Conservation (phyloP, 1,284 basidiomycete genomes). For the Puccinia coronata region DNA sequence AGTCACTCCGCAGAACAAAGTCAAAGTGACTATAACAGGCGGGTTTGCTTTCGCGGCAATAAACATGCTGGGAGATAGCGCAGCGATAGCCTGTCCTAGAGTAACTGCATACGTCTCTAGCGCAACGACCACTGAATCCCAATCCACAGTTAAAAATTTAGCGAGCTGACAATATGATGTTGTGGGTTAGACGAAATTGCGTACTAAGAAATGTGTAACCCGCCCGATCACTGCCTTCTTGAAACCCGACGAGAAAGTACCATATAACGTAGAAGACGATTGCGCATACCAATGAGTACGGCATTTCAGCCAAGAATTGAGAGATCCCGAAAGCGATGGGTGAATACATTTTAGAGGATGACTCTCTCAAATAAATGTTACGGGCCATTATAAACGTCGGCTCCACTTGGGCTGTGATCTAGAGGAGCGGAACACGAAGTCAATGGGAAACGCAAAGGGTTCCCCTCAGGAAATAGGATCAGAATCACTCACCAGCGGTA, state of each 20-base stretch:
- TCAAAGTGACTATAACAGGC: slow-evolving; percentile 7
- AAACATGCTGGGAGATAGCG: slow-evolving; percentile 39
- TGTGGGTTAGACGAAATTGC: too few relatives aligned
- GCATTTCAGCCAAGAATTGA: slow-evolving; percentile 78
- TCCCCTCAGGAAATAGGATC: not conserved
- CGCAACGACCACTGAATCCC: slow-evolving; percentile 29
- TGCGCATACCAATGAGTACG: slow-evolving; percentile 70
- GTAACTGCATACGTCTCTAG: slow-evolving; percentile 41
- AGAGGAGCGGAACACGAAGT: slow-evolving; percentile 61
- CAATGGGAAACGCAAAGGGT: slow-evolving; percentile 36
- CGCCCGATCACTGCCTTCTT: not conserved
- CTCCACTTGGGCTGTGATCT: slow-evolving; percentile 77
- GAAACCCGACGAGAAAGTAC: slow-evolving; percentile 37
- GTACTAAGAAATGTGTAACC: slow-evolving; percentile 44
- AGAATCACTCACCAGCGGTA: slow-evolving; percentile 73
- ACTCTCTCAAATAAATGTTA: slow-evolving; percentile 69
- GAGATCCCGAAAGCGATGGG: slow-evolving; percentile 78
- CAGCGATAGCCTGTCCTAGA: slow-evolving; percentile 44
- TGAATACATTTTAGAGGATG: slow-evolving; percentile 68
- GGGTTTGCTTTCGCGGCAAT: slow-evolving; percentile 37
- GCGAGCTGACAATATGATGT: slow-evolving; percentile 13
- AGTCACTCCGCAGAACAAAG: slow-evolving; percentile 53
- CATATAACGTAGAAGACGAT: slow-evolving; percentile 72
- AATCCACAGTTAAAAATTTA: not conserved
- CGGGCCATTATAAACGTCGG: slow-evolving; percentile 82